Evolutionary conservation across 164 flowering plant species (phyloP).

Genomic region (Stephania japonica): DNA sequence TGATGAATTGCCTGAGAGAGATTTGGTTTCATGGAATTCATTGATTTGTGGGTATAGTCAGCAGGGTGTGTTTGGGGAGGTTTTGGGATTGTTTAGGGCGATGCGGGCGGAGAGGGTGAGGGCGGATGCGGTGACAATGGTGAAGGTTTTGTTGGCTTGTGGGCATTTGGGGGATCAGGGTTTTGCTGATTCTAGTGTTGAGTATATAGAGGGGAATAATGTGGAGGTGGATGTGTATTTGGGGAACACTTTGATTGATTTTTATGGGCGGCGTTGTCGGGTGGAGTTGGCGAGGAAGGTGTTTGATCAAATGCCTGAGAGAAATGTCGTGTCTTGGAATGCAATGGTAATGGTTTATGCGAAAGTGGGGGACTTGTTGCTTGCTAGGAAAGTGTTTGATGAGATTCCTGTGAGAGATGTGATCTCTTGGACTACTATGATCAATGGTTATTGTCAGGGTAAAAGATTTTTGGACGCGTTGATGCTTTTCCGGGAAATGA

Average conservation of each 20-base stretch:
- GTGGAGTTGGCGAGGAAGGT: slow-evolving; percentile 36
- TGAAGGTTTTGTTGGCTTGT: slow-evolving; percentile 62
- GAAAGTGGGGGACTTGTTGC: slow-evolving; percentile 37
- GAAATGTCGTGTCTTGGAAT: slow-evolving; percentile 68
- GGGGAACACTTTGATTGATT: slow-evolving; percentile 63
- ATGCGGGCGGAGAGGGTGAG: slow-evolving; percentile 41
- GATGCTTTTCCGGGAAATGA: slow-evolving; percentile 56
- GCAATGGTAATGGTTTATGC: slow-evolving; percentile 50
- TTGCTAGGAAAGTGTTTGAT: slow-evolving; percentile 45
- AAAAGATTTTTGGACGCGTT: slow-evolving; percentile 39
- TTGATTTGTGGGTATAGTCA: slow-evolving; percentile 64
- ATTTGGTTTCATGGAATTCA: slow-evolving; percentile 72
- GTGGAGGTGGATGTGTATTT: slow-evolving; percentile 54
- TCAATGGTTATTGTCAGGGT: slow-evolving; percentile 48
- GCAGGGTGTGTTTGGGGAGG: slow-evolving; percentile 31
- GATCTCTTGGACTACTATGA: slow-evolving; percentile 75
- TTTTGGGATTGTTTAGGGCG: slow-evolving; percentile 39
- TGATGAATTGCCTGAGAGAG: slow-evolving; percentile 46
- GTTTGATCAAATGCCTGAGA: slow-evolving; percentile 50
- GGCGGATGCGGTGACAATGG: slow-evolving; percentile 62
- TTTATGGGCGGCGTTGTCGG: slow-evolving; percentile 50
- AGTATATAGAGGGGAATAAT: slow-evolving; percentile 34
- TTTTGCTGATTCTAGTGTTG: slow-evolving; percentile 28
- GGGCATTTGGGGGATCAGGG: slow-evolving; percentile 32
- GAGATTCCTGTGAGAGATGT: slow-evolving; percentile 59